phyloP scores from a whole-genome alignment of 208 protist species.

The Trypanosoma theileri region DNA sequence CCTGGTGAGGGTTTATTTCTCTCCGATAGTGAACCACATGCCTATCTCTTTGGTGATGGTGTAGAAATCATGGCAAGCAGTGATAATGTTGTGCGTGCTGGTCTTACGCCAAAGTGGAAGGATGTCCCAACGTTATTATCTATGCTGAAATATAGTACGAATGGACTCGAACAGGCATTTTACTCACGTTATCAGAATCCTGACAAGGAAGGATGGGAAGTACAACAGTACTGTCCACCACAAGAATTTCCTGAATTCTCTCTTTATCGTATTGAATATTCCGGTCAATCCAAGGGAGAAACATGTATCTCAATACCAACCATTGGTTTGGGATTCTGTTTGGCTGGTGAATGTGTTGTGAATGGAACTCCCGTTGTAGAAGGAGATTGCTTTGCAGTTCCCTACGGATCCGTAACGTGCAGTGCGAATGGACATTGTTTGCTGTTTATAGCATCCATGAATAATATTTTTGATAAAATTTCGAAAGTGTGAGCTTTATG shows the following conservation, averaged over 20 bases:
- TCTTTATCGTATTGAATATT: constrained; percentile 66
- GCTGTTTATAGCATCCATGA: constrained; percentile 86
- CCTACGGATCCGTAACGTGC: constrained; percentile 61
- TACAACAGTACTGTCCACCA: constrained; percentile 86
- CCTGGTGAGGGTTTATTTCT: constrained; percentile 97
- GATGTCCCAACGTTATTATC: constrained; percentile 91
- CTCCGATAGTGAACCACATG: constrained; percentile 96
- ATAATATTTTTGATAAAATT: constrained; percentile 28
- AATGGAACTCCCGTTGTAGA: constrained; percentile 61
- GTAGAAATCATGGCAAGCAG: constrained; percentile 97
- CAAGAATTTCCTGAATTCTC: constrained; percentile 83
- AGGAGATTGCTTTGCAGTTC: constrained; percentile 82
- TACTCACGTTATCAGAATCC: constrained; percentile 39
- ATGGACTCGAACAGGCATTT: constrained; percentile 54
- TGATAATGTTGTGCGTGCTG: constrained; percentile 98
- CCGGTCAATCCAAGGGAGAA: constrained; percentile 27
- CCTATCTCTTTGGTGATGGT: constrained; percentile 96
- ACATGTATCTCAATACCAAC: constrained; percentile 63
- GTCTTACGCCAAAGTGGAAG: constrained; percentile 97
- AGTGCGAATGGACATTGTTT: constrained; percentile 55
- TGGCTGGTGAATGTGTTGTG: constrained; percentile 63
- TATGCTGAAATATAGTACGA: constrained; percentile 92
- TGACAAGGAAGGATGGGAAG: constrained; percentile 54
- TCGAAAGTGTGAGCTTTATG: constrained; percentile 34
- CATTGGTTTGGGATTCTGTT: constrained; percentile 85